Base-by-base conservation (phyloP, 495 filamentous ascomycete genomes). In the Penicillium pulvis region DNA sequence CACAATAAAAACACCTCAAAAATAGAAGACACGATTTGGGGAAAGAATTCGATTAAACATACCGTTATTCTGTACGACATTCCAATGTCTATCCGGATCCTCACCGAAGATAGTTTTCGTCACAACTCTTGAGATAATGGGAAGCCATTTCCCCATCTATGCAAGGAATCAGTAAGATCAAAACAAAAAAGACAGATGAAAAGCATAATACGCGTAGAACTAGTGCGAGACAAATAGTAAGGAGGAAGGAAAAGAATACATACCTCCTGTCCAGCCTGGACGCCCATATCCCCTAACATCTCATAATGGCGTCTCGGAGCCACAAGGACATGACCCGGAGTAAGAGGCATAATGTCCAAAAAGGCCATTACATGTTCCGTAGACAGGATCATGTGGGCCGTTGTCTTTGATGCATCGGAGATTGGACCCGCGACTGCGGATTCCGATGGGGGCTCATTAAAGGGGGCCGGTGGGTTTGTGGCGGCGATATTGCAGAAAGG, bases 11-110 rank as follows among this genome's bases (percentile, higher is more conserved):
- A 12, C 0, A 16, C 4, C 14, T 39, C 10, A 39, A 39, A 16
- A 39, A 1, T 1, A 23, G 2, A 23, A 23, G 20, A 23, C 2
- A 4, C 3, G 30, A 31, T 31, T 31, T 31, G 9, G 11, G 31
- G 11, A 12, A 55, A 28, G n/a, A 47, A 39, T 44, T 24, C 4
- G 6, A 39, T 9, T 0, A 44, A 59, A 73, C 74, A 36, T 75
- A 88, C 86, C 93, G 72, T 97, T 98, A 74, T 98, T 98, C 77
- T 96, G 92, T 58, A 96, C 90, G 20, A 97, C 82, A 73, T 98
- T 98, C 87, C 77, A 80, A 31, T 91, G 83, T 42, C 60, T 59
- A 30, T 69, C 70, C 4, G 66, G 57, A 35, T 67, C 67, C 10
- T 66, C 69, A 6, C 71, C 76, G 42, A 72, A 77, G 3, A 81